Evolutionary conservation across 257 asterid species (phyloP), one percentile per base, ranked within the genome.

Genomic region (Lycium ferocissimum): DNA sequence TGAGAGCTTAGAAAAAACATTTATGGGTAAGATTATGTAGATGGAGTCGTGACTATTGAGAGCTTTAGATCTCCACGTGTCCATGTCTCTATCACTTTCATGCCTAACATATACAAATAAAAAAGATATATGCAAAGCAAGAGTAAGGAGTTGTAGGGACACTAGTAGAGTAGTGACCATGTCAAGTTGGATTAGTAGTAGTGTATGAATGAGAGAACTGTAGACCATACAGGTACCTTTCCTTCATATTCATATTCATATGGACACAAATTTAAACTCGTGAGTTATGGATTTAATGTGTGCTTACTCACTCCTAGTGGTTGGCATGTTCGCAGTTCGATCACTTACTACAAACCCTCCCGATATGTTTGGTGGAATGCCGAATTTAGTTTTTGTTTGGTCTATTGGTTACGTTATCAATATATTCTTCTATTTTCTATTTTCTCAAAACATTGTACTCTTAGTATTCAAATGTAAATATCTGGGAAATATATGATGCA

Each of bases 161-260:
- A 86, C 87, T 85, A 82, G 79, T 70, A 54, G 54, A 70, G 72
- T 85, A 85, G 85, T 66, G 65, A 53, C 85, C 86, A 20, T 87
- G 59, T 85, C 87, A 86, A 89, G 88, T 88, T 83, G 88, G 87
- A 40, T 69, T 61, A 56, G 51, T 14, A 38, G 70, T 76, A 58
- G 86, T 72, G 73, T 66, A 84, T 47, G 83, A 26, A 86, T 54
- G 26, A 38, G 70, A 56, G 79, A 82, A 87, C 75, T 85, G 73
- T 73, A 86, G 80, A 84, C 91, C 93, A 84, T 89, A 83, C 54
- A 86, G 45, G 88, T 89, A 81, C 70, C 88, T 88, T 59, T 90
- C 91, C 51, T 88, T 85, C 17, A 61, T 59, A 59, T 62, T 53
- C 18, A 40, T 43, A 18, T 45, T 40, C 45, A 40, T 33, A 78